Evolutionary conservation across 306 rosid species (phyloP).

Genomic region (Luffa aegyptiaca): DNA sequence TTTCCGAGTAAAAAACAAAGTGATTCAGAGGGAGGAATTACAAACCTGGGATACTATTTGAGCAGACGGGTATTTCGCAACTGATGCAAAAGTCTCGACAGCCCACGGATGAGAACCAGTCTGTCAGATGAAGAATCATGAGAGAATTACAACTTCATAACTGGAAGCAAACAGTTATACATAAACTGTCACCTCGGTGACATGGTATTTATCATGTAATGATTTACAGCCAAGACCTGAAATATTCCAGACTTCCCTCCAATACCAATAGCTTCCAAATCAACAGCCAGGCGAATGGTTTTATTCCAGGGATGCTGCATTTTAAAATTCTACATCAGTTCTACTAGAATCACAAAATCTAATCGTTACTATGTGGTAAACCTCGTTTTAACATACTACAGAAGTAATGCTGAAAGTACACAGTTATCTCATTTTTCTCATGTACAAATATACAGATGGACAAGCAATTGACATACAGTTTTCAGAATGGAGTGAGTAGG

Average conservation of each 20-base stretch:
- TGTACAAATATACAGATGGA: background rate
- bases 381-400: background rate
- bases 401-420: background rate
- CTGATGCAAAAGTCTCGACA: conserved; percentile 67
- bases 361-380: background rate
- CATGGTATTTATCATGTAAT: conserved; percentile 3
- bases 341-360: conserved; percentile 3
- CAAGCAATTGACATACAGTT: background rate
- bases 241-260: conserved; percentile 93
- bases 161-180: background rate
- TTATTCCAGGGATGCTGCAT: conserved; percentile 92
- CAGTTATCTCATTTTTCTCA: background rate
- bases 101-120: conserved; percentile 97
- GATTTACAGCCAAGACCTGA: conserved; percentile 55
- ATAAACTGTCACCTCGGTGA: conserved; percentile 6
- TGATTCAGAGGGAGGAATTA: background rate
- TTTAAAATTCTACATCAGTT: conserved; percentile 13
- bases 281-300: conserved; percentile 68
- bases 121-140: conserved; percentile 32
- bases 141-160: conserved; percentile 3
- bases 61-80: conserved; percentile 83
- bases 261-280: conserved; percentile 94
- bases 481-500: background rate
- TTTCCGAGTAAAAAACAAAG: background rate
- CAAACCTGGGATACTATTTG: conserved; percentile 70